Percentiles rank a stretch among this genome's conserved stretches.
These are phyloP conservation scores for Kuraishia capsulata DNA, from an alignment of 805 yeast species.

Conservation along the genomic window DNA sequence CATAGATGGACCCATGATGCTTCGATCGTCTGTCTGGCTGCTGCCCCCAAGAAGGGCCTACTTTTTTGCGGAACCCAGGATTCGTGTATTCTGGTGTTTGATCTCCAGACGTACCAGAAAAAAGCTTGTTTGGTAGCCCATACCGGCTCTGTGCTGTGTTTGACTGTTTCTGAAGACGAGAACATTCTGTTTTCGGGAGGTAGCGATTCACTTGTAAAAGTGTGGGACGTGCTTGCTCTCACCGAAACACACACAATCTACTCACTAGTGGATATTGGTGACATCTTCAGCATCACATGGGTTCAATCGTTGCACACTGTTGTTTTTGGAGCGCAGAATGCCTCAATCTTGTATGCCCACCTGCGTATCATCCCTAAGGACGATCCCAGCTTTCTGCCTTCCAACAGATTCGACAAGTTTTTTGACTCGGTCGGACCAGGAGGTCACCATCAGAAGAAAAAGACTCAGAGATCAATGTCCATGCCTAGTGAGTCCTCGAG, in stretches of 20 bases:
- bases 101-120: slow-evolving; percentile 53
- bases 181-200: slow-evolving; percentile 73
- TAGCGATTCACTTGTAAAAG: slow-evolving; percentile 79
- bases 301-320: slow-evolving; percentile 48
- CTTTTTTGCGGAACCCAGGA: slow-evolving; percentile 89
- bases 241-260: slow-evolving; percentile 63
- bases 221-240: slow-evolving; percentile 58
- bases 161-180: slow-evolving; percentile 47
- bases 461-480: slow-evolving; percentile 11
- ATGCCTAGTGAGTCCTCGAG: slow-evolving; percentile 19
- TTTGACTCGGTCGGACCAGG: slow-evolving; percentile 89
- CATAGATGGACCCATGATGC: slow-evolving; percentile 74
- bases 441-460: slow-evolving; percentile 26
- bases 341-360: slow-evolving; percentile 70
- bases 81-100: slow-evolving; percentile 65
- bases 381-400: slow-evolving; percentile 38
- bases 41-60: slow-evolving; percentile 47
- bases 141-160: slow-evolving; percentile 64
- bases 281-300: slow-evolving; percentile 79
- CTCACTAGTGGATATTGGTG: slow-evolving; percentile 85
- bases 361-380: slow-evolving; percentile 15
- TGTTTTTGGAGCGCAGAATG: slow-evolving; percentile 88
- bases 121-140: slow-evolving; percentile 51
- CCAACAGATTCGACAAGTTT: slow-evolving; percentile 68
- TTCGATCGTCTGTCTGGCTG: slow-evolving; percentile 64